These are phyloP conservation scores for Citeromyces siamensis DNA, from an alignment of 1,139 yeast species.

Conservation along the genomic window DNA sequence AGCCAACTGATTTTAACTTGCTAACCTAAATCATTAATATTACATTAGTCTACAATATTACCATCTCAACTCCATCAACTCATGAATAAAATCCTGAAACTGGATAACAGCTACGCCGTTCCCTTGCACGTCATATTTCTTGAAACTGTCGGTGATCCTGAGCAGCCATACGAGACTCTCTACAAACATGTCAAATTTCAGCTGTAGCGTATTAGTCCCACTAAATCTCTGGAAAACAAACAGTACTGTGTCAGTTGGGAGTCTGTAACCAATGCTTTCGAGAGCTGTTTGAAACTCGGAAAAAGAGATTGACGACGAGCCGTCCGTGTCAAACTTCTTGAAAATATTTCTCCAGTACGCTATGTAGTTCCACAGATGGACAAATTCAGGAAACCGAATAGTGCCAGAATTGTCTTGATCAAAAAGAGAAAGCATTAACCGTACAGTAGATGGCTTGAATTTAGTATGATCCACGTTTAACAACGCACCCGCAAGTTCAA, in stretches of 20 bases:
- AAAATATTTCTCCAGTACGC: slow-evolving; percentile 4
- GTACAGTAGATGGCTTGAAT: slow-evolving; percentile 3
- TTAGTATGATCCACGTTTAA: slow-evolving; percentile 2
- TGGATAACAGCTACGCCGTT: slow-evolving; percentile 4
- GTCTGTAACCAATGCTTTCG: slow-evolving; percentile 3
- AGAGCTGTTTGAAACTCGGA: slow-evolving; percentile 1
- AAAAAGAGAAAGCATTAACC: slow-evolving; percentile 2
- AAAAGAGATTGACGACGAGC: slow-evolving; percentile 3
- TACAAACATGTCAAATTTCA: slow-evolving; percentile 4
- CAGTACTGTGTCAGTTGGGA: slow-evolving; percentile 3
- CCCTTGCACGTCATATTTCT: slow-evolving; percentile 3
- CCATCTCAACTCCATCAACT: slow-evolving; percentile 3
- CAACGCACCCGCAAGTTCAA: slow-evolving; percentile 2
- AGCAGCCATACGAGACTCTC: slow-evolving; percentile 4
- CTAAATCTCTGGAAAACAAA: slow-evolving; percentile 2
- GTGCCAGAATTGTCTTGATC: not conserved
- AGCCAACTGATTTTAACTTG: too few species aligned
- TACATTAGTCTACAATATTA: slow-evolving; percentile 15
- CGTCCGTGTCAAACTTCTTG: not conserved
- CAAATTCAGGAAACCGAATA: slow-evolving; percentile 1
- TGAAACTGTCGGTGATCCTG: slow-evolving; percentile 4
- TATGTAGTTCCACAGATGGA: slow-evolving; percentile 2
- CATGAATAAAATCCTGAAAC: slow-evolving; percentile 4
- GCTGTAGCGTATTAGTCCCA: not conserved
- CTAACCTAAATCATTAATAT: too few species aligned